Base-by-base conservation (phyloP, 1,284 basidiomycete genomes). In the Mixia osmundae region DNA sequence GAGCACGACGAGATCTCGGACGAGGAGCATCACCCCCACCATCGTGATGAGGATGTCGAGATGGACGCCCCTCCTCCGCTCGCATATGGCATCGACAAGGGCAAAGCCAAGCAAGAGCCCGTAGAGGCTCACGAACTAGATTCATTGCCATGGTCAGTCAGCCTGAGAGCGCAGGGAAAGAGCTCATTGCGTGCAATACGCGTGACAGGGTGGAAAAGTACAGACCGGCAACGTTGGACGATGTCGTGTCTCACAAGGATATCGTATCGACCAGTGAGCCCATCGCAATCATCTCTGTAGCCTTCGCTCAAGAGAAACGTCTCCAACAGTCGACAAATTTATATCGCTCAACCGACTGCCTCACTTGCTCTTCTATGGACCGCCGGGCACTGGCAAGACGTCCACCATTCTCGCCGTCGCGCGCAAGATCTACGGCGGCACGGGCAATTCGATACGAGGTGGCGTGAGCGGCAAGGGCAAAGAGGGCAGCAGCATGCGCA, bases 191-290 rank as follows among this genome's bases (percentile, higher is more conserved):
- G n/a, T n/a, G n/a, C n/a, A n/a, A n/a, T n/a, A n/a, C n/a, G n/a
- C n/a, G n/a, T n/a, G n/a, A 36, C 33, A 91, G 85, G 85, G 85
- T 94, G 16, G 85, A 94, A 56, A 91, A 91, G 58, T 91, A 91
- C 56, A 61, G 85, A 38, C 85, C 85, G 4, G 72, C 73, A 3
- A 74, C 74, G 1, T 58, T 94, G 38, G 72, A 76, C 47, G 85
- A 94, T 49, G 79, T 94, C 16, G 85, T 94, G 3, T 85, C 83
- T 0, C 85, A 94, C 54, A 73, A 78, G 47, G 82, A 89, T 52
- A 91, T 94, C 46, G 89, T 77, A 1, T 68, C 63, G 31, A 94
- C 85, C 6, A 87, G 85, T 91, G 47, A 48, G 75, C 51, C 42
- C 9, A 27, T 22, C 31, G 21, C 19, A 3, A 24, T 23, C n/a